Evolutionary conservation across 352 stramenopile species (phyloP).

Genomic region (Phytophthora syringae): DNA sequence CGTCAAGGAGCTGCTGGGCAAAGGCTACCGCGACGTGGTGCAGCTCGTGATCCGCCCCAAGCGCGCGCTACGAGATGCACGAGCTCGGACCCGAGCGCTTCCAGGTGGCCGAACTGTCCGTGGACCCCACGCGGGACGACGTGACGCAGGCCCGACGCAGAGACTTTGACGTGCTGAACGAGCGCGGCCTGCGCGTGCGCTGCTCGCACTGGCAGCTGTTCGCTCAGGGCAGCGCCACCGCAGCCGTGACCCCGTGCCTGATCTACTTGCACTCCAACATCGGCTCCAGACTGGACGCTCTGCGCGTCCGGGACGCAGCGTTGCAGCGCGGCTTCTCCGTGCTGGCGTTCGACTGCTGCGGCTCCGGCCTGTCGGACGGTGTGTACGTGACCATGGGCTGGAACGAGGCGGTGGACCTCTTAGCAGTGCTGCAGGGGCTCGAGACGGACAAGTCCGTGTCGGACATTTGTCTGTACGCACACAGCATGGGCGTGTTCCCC

Average conservation of each 20-base stretch:
- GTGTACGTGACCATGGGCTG: slow-evolving; percentile 90
- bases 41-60: slow-evolving; percentile 75
- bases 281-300: slow-evolving; percentile 69
- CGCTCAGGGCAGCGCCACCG: slow-evolving; percentile 15
- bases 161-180: slow-evolving; percentile 76
- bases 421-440: slow-evolving; percentile 69
- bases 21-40: slow-evolving; percentile 81
- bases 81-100: slow-evolving; percentile 64
- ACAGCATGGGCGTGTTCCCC: slow-evolving; percentile 86
- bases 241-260: slow-evolving; percentile 52
- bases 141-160: slow-evolving; percentile 41
- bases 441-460: slow-evolving; percentile 56
- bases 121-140: slow-evolving; percentile 22
- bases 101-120: slow-evolving; percentile 35
- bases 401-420: slow-evolving; percentile 81
- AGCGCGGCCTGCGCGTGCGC: slow-evolving; percentile 65
- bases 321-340: slow-evolving; percentile 79
- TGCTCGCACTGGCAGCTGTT: slow-evolving; percentile 86
- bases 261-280: slow-evolving; percentile 89
- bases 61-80: slow-evolving; percentile 58
- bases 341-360: slow-evolving; percentile 83
- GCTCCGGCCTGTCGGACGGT: slow-evolving; percentile 78
- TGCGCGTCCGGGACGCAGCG: slow-evolving; percentile 69
- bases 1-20: slow-evolving; percentile 76
- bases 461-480: slow-evolving; percentile 75